These are phyloP conservation scores for Lepidium campestre DNA, from an alignment of 441 rosid genomes.

Conservation along the genomic window DNA sequence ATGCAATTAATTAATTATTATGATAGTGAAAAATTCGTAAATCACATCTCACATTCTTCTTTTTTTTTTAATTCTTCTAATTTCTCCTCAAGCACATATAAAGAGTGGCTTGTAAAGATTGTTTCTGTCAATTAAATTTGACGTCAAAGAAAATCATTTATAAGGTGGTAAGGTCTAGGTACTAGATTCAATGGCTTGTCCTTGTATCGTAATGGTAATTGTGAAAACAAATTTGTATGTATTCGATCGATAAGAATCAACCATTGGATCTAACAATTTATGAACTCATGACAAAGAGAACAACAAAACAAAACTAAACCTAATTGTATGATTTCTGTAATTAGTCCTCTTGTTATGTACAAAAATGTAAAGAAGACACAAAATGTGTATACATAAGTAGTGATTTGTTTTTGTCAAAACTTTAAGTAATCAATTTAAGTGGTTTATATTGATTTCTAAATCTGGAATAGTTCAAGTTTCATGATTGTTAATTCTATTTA, in stretches of 20 bases:
- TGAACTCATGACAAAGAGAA: not conserved
- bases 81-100: not conserved
- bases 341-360: not conserved
- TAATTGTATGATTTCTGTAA: not conserved
- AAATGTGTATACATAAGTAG: not conserved
- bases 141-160: not conserved
- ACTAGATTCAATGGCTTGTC: too few relatives aligned
- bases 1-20: not conserved
- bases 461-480: not conserved
- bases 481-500: not conserved
- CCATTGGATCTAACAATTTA: slow-evolving; percentile 3
- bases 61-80: not conserved
- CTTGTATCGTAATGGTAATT: too few relatives aligned
- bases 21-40: not conserved
- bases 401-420: not conserved
- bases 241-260: not conserved
- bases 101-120: not conserved
- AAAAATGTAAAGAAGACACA: not conserved
- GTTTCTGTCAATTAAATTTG: not conserved
- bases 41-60: not conserved
- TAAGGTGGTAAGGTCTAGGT: not conserved
- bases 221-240: not conserved
- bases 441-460: not conserved
- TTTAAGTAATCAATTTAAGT: not conserved
- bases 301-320: not conserved